These are phyloP conservation scores for Thraustochytrium striatum DNA, from an alignment of 352 stramenopile species.

Conservation along the genomic window DNA sequence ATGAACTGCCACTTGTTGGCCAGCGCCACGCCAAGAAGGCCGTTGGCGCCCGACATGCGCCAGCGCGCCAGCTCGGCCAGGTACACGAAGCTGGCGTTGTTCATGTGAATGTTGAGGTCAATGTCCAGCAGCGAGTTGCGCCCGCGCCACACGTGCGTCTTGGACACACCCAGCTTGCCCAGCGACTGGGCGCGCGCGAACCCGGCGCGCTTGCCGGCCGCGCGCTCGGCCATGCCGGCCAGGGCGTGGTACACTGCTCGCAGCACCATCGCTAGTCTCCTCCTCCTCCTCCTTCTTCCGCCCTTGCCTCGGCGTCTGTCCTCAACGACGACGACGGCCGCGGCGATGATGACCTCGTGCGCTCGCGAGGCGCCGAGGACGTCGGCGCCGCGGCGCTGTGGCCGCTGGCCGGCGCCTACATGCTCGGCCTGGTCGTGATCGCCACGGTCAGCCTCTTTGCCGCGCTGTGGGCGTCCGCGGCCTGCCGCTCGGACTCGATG, in stretches of 20 bases:
- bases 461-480: too few species aligned
- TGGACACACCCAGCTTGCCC: slow-evolving; percentile 62
- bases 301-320: too few species aligned
- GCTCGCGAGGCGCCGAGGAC: too few species aligned
- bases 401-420: too few species aligned
- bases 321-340: too few species aligned
- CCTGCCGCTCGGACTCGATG: too few species aligned
- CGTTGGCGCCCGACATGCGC: slow-evolving; percentile 61
- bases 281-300: too few species aligned
- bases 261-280: not conserved
- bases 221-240: not conserved
- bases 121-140: slow-evolving; percentile 68
- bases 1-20: slow-evolving; percentile 9
- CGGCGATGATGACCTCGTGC: too few species aligned
- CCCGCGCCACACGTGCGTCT: slow-evolving; percentile 66
- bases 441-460: too few species aligned
- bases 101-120: slow-evolving; percentile 75
- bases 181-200: not conserved
- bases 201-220: not conserved
- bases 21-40: not conserved
- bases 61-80: slow-evolving; percentile 75
- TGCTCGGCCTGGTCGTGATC: too few species aligned
- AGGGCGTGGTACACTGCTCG: not conserved
- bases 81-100: slow-evolving; percentile 75
- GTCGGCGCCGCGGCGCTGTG: too few species aligned